Evolutionary conservation across 2,329 filamentous ascomycete species (phyloP), one percentile per base, ranked within the genome.

Genomic region (Phialemonium atrogriseum): DNA sequence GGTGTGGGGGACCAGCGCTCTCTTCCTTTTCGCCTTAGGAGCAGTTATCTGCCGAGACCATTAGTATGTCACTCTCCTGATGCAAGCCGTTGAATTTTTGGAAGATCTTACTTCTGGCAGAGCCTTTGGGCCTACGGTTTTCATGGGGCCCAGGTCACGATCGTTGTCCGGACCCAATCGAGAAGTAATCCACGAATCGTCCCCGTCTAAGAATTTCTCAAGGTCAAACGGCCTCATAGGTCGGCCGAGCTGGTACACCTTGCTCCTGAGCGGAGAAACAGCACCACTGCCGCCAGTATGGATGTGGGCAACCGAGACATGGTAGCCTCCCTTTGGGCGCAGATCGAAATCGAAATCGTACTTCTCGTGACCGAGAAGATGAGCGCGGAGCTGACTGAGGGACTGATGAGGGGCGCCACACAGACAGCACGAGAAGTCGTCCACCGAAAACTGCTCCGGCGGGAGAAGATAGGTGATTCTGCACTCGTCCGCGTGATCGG

Each of bases 401-500:
- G 64, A 63, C 15, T 62, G 52, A 37, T 73, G 64, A 14, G 56
- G 49, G 3, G 57, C 58, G 17, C 62, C 64, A 43, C 72, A 77
- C 17, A 62, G 50, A 31, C 73, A 55, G 47, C 72, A 77, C 27
- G 59, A 54, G 42, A 63, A 70, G 18, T 53, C 62, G 20, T 69
- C 61, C n/a, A 71, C 50, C 3, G 55, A 51, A 24, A 73, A 49
- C 35, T 64, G 54, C 39, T 70, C 58, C 27, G 54, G 53, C 14
- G 60, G 63, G 24, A 64, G 47, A 27, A 55, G 50, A 46, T 64
- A 76, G 27, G 55, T 59, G 32, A 74, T 61, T 38, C 49, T 58
- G 43, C 58, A 64, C 42, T 62, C 61, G 34, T 51, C 55, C 22
- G 39, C 36, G 15, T 37, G 35, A 8, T 30, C 16, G 12, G 10